Percentiles rank a stretch among this genome's conserved stretches.
Evolutionary conservation across 2,329 filamentous ascomycete species (phyloP).

Genomic region (Kalmusia sp.): DNA sequence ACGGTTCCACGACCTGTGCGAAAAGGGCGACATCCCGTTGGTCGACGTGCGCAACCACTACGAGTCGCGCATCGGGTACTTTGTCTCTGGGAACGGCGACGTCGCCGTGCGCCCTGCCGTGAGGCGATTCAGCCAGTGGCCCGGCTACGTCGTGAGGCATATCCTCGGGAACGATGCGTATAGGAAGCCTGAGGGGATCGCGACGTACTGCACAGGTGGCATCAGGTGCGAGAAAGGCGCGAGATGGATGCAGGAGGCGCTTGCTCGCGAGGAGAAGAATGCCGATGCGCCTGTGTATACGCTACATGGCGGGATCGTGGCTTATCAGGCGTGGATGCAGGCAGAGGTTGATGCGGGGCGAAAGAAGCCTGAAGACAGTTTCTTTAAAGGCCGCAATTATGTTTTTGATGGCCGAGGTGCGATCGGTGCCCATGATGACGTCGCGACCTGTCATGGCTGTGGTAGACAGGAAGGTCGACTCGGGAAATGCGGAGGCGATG

Average conservation of each 20-base stretch:
- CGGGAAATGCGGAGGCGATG: slow-evolving; percentile 21
- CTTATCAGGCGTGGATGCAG: slow-evolving; percentile 32
- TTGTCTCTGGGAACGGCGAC: slow-evolving; percentile 23
- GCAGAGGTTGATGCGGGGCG: slow-evolving; percentile 22
- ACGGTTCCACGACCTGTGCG: slow-evolving; percentile 25
- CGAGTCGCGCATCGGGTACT: slow-evolving; percentile 33
- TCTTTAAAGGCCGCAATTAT: slow-evolving; percentile 33
- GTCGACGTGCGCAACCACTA: slow-evolving; percentile 35
- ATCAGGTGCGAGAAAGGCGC: slow-evolving; percentile 34
- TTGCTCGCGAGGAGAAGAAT: slow-evolving; percentile 5
- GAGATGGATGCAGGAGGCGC: slow-evolving; percentile 33
- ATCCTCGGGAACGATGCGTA: slow-evolving; percentile 18
- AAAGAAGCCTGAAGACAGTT: slow-evolving; percentile 22
- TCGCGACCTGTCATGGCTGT: slow-evolving; percentile 28
- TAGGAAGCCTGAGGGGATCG: slow-evolving; percentile 19
- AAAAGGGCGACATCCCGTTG: slow-evolving; percentile 21
- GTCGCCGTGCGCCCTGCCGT: slow-evolving; percentile 24
- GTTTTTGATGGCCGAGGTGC: slow-evolving; percentile 33
- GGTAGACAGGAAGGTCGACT: slow-evolving; percentile 18
- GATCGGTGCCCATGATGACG: slow-evolving; percentile 16
- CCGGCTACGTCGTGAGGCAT: slow-evolving; percentile 27
- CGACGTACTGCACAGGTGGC: slow-evolving; percentile 33
- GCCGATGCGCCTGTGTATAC: slow-evolving; percentile 22
- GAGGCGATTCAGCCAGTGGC: slow-evolving; percentile 33
- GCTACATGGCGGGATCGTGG: slow-evolving; percentile 29